Evolutionary conservation across 2,329 filamentous ascomycete species (phyloP).

Genomic region (Sporothrix euskadiensis): DNA sequence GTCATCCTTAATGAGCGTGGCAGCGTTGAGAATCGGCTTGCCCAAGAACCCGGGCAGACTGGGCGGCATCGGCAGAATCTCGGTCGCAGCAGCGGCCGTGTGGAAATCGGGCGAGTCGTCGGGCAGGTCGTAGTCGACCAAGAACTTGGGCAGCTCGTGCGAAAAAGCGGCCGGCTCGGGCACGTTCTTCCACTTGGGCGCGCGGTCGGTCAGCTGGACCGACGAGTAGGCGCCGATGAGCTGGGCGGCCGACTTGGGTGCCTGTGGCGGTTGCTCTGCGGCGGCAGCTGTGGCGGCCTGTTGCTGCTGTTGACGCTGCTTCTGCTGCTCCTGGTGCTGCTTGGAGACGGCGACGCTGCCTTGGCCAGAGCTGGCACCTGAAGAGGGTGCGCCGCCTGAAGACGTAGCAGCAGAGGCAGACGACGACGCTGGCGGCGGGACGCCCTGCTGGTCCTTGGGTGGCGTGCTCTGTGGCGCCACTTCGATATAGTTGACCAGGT

Average conservation of each 20-base stretch:
- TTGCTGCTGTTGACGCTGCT: conserved; percentile 12
- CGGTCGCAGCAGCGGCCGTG: conserved; percentile 71
- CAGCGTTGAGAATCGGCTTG: conserved; percentile 91
- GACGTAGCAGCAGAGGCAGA: conserved; percentile 35
- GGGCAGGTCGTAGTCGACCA: conserved; percentile 81
- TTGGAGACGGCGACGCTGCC: conserved; percentile 3
- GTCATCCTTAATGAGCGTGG: conserved; percentile 92
- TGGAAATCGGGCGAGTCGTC: conserved; percentile 76
- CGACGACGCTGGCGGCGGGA: not conserved
- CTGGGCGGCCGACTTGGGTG: not conserved
- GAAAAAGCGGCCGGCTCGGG: conserved; percentile 64
- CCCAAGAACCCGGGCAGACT: conserved; percentile 85
- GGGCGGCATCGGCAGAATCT: conserved; percentile 80
- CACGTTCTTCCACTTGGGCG: conserved; percentile 56
- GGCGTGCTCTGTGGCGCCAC: conserved; percentile 74
- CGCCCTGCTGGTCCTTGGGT: conserved; percentile 31
- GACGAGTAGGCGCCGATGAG: conserved; percentile 22
- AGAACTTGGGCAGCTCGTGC: conserved; percentile 75
- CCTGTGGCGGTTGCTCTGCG: not conserved
- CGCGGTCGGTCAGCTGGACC: conserved; percentile 35
- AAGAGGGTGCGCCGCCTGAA: conserved; percentile 24
- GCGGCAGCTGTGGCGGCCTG: not conserved
- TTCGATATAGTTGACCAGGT: conserved; percentile 97
- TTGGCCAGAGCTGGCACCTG: conserved; percentile 36
- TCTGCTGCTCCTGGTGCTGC: conserved; percentile 33